These are phyloP conservation scores for Trematosphaeria pertusa DNA, from an alignment of 2,329 filamentous ascomycete genomes.

Conservation along the genomic window DNA sequence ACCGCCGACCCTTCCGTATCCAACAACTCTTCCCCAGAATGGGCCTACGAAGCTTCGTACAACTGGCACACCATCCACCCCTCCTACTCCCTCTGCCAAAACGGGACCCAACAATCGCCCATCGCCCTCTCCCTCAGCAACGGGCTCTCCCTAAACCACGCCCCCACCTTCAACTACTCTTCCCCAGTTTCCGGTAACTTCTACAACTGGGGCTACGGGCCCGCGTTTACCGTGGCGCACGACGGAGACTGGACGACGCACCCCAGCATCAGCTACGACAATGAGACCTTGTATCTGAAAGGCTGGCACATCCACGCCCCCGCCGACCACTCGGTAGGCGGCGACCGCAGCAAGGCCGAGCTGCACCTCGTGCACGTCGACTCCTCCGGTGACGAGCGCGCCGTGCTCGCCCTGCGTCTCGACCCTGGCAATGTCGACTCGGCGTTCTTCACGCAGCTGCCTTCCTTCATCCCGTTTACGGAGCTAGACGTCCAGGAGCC, in stretches of 20 bases:
- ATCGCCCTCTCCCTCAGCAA: constrained; percentile 53
- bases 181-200: constrained; percentile 48
- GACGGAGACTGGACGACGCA: constrained; percentile 47
- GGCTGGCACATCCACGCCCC: constrained; percentile 62
- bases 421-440: constrained; percentile 51
- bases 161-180: constrained; percentile 53
- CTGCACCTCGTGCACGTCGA: constrained; percentile 59
- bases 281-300: constrained; percentile 56
- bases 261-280: constrained; percentile 55
- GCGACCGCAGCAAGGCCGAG: constrained; percentile 54
- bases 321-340: constrained; percentile 57
- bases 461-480: constrained; percentile 49
- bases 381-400: constrained; percentile 49
- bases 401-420: constrained; percentile 57
- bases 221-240: constrained; percentile 52
- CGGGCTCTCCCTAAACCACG: constrained; percentile 51
- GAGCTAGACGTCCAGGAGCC: constrained; percentile 32
- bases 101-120: constrained; percentile 59
- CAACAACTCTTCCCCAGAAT: constrained; percentile 21
- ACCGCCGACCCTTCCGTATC: too few species aligned
- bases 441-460: constrained; percentile 53
- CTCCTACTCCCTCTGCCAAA: constrained; percentile 57
- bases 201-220: constrained; percentile 60
- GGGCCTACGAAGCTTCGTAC: constrained; percentile 47
- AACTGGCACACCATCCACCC: constrained; percentile 50